phyloP scores from a whole-genome alignment of 495 filamentous ascomycete genomes.

The Bacidia rubella region DNA sequence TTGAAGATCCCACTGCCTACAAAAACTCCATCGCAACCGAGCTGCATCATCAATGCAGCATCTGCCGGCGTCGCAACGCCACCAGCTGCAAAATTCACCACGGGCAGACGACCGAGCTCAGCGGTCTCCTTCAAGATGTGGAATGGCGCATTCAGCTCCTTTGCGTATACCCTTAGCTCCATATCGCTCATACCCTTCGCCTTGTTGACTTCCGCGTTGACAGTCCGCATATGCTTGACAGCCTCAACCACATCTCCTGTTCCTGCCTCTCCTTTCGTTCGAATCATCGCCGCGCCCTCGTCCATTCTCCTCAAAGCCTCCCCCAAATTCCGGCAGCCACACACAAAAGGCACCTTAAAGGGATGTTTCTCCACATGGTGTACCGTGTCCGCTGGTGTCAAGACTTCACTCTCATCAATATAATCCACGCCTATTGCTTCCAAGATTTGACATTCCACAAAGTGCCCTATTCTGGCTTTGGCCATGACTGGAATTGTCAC shows the following conservation, averaged over 20 bases:
- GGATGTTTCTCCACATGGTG: conserved; percentile 83
- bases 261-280: conserved; percentile 95
- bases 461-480: conserved; percentile 94
- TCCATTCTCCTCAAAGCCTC: conserved; percentile 85
- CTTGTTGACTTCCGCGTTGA: conserved; percentile 67
- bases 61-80: conserved; percentile 93
- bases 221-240: conserved; percentile 87
- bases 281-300: conserved; percentile 97
- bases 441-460: conserved; percentile 97
- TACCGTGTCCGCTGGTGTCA: conserved; percentile 81
- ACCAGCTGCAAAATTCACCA: conserved; percentile 98
- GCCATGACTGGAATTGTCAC: conserved; percentile 99
- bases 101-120: conserved; percentile 73
- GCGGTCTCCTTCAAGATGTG: conserved; percentile 75
- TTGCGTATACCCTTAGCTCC: conserved; percentile 63
- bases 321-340: conserved; percentile 88
- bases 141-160: conserved; percentile 64
- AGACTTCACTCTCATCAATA: conserved; percentile 93
- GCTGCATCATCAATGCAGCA: conserved; percentile 97
- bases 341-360: conserved; percentile 86
- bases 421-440: conserved; percentile 92
- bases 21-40: conserved; percentile 96
- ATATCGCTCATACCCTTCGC: conserved; percentile 58
- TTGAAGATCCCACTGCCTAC: conserved; percentile 97
- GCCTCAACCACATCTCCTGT: conserved; percentile 98